Evolutionary conservation across 495 filamentous ascomycete species (phyloP), one percentile per base, ranked within the genome.

Genomic region (Neurospora intermedia): DNA sequence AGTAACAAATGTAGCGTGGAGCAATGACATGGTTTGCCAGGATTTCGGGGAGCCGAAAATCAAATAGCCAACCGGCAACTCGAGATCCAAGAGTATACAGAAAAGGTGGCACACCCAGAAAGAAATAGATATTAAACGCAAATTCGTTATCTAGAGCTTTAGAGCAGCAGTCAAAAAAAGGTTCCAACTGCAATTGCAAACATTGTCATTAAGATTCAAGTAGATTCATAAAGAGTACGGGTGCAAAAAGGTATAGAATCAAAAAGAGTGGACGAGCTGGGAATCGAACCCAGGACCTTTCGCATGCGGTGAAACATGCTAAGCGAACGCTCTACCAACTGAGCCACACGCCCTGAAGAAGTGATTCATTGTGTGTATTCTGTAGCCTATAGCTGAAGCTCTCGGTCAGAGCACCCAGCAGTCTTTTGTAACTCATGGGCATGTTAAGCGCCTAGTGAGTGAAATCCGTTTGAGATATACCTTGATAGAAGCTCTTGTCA

Each of bases 281-380:
- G 74, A 75, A 75, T 75, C 74, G 74, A 75, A 75, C 74, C 74
- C 74, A 75, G 74, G 74, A 75, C 74, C 74, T 75, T 75, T 75
- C 74, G 74, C 74, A 76, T 72, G 70, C 38, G 10, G 3, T 8
- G 5, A 18, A 59, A 10, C 38, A 69, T 73, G 66, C 69, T 70
- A 70, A 73, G 43, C 72, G 69, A 48, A 43, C 46, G 46, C 46
- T 54, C 46, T 54, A 54, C 46, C 46, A 54, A 54, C 46, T 54
- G 46, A 72, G 71, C 71, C 71, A 72, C 71, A 72, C 71, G 71
- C 71, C 71, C 70, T 31, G 27, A 31, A 31, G 2, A 2, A 31
- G 27, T 31, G 2, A 31, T 31, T 2, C 27, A 31, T 0, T 31
- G 2, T 31, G 2, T 31, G 3, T 2, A 2, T 2, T 31, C 3